A percentile compares a stretch with the other conserved stretches of the same genome.
These are phyloP conservation scores for Populus alba DNA, from an alignment of 345 rosid genomes.

Conservation along the genomic window DNA sequence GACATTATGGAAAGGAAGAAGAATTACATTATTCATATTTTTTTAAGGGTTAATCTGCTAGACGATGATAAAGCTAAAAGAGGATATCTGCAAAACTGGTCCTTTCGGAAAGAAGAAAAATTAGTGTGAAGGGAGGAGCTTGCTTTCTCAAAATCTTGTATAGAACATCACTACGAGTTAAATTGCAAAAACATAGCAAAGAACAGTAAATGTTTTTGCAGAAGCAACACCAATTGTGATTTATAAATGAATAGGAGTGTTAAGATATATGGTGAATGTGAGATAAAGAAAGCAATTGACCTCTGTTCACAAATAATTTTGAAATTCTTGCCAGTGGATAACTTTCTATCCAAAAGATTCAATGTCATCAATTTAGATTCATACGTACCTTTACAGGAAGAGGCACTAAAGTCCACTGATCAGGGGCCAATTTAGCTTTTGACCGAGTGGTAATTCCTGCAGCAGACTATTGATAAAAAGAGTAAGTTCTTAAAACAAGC, in stretches of 20 bases:
- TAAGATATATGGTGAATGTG: not conserved
- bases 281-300: not conserved
- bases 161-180: not conserved
- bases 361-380: conserved; percentile 10
- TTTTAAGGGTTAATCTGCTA: not conserved
- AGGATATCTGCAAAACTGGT: conserved; percentile 1
- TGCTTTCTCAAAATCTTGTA: not conserved
- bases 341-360: not conserved
- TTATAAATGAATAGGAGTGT: not conserved
- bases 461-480: conserved; percentile 40
- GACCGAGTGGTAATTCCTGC: conserved; percentile 88
- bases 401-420: conserved; percentile 72
- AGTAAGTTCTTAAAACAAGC: conserved; percentile 16
- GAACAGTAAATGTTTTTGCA: not conserved
- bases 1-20: not conserved
- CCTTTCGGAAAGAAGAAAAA: not conserved
- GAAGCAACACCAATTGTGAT: not conserved
- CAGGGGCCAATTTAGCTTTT: conserved; percentile 81
- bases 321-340: not conserved
- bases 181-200: not conserved
- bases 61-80: not conserved
- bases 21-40: too few species aligned
- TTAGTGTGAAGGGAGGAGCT: not conserved
- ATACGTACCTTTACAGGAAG: conserved; percentile 71
- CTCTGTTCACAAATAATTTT: not conserved